phyloP scores from a whole-genome alignment of 208 protist species.

The Trypanosomatidae sp. region DNA sequence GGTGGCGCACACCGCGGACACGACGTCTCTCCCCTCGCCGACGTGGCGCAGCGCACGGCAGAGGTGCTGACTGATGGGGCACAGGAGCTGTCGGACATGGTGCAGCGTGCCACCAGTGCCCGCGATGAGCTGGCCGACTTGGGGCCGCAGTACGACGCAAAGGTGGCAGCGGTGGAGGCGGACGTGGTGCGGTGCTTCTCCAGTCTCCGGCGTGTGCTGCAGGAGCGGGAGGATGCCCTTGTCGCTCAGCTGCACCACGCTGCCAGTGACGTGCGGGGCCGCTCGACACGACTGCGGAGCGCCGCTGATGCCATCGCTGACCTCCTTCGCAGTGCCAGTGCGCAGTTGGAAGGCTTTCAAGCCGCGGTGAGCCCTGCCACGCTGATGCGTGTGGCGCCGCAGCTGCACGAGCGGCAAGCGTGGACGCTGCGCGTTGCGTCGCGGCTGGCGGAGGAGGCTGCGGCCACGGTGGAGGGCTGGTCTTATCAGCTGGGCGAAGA shows the following conservation, averaged over 20 bases:
- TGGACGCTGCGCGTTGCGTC: slow-evolving; percentile 8
- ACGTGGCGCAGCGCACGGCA: slow-evolving; percentile 24
- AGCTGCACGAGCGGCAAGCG: slow-evolving; percentile 14
- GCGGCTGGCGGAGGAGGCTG: slow-evolving; percentile 14
- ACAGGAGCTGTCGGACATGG: slow-evolving; percentile 16
- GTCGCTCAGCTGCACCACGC: slow-evolving; percentile 15
- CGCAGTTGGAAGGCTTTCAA: background rate
- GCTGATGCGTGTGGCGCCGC: slow-evolving; percentile 17
- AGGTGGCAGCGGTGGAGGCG: slow-evolving; percentile 17
- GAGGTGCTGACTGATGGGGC: slow-evolving; percentile 12
- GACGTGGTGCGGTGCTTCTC: slow-evolving; percentile 44
- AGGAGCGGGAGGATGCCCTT: slow-evolving; percentile 45
- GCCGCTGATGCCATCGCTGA: slow-evolving; percentile 9
- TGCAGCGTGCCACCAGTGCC: slow-evolving; percentile 4
- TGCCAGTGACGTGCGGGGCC: slow-evolving; percentile 9
- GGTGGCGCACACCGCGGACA: slow-evolving; percentile 63
- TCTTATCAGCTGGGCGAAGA: slow-evolving; percentile 16
- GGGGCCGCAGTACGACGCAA: slow-evolving; percentile 24
- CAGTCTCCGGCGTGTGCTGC: slow-evolving; percentile 32
- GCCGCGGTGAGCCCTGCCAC: slow-evolving; percentile 16
- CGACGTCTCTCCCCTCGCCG: slow-evolving; percentile 45
- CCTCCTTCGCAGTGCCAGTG: slow-evolving; percentile 6
- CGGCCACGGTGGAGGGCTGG: slow-evolving; percentile 23
- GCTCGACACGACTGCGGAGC: slow-evolving; percentile 5
- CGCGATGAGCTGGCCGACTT: slow-evolving; percentile 5